These are phyloP conservation scores for Flaveria ramosissima DNA, from an alignment of 129 eudicot genomes.

Conservation along the genomic window DNA sequence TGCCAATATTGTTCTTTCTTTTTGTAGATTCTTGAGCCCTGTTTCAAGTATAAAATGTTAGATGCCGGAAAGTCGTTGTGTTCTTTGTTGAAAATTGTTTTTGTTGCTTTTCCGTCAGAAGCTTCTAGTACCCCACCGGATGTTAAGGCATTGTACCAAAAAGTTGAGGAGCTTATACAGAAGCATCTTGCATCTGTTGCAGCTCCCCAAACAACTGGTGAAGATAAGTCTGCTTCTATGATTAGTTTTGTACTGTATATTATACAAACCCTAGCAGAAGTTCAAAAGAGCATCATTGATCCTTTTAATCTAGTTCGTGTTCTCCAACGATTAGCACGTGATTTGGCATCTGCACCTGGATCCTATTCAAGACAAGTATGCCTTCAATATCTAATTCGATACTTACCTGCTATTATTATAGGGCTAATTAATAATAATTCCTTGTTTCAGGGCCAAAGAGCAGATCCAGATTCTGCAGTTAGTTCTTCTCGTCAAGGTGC, in stretches of 20 bases:
- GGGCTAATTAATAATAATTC: not conserved
- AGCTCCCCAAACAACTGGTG: conserved; percentile 82
- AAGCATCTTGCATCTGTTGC: conserved; percentile 86
- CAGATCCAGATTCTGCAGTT: conserved; percentile 90
- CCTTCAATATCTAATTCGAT: not conserved
- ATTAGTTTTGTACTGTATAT: conserved; percentile 87
- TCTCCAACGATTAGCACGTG: conserved; percentile 96
- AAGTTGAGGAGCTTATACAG: conserved; percentile 85
- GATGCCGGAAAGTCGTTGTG: conserved; percentile 96
- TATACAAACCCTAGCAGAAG: conserved; percentile 80
- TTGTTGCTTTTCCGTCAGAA: conserved; percentile 85
- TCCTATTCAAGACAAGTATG: conserved; percentile 75
- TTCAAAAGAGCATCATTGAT: conserved; percentile 77
- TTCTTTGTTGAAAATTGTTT: conserved; percentile 91
- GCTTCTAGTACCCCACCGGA: conserved; percentile 79
- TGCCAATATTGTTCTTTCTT: not conserved
- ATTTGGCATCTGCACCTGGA: conserved; percentile 76
- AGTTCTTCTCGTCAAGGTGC: conserved; percentile 98
- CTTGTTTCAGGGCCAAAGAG: conserved; percentile 67
- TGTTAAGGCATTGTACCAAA: conserved; percentile 74
- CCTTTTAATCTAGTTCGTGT: conserved; percentile 75
- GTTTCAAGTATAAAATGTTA: conserved; percentile 91
- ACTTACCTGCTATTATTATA: not conserved
- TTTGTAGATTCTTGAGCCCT: conserved; percentile 91
- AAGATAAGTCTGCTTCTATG: conserved; percentile 89